Base-by-base conservation (phyloP, 306 rosid genomes). In the Cyamopsis tetragonoloba region DNA sequence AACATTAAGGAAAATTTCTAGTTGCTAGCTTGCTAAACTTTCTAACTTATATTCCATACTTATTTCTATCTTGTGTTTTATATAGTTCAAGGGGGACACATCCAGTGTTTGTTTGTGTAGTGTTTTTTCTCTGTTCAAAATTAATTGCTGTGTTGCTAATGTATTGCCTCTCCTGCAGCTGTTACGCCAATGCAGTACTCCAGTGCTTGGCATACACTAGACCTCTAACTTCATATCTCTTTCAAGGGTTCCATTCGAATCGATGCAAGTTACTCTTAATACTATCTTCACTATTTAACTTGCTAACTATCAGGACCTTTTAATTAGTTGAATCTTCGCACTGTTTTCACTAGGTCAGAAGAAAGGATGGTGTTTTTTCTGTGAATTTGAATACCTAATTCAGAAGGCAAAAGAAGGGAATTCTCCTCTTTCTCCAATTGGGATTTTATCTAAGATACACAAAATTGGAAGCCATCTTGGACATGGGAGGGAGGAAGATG, bases 111-210 rank as follows among this genome's bases (percentile, higher is more conserved):
- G 61, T 67, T 39, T 67, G 30, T 30, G 26, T 35, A 19, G 28
- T 22, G n/a, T 37, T 34, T 55, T 59, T n/a, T 56, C 31, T 31
- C 14, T 26, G 11, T 61, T 15, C 11, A 8, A 22, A 71, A 49
- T 18, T 71, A 37, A 17, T 62, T 4, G 55, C 39, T 39, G 22
- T 70, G 62, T 66, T 74, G 61, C 77, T 82, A 64, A 77, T 72
- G 38, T 30, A 72, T 31, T 58, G 15, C 18, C 41, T 72, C 58
- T 23, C 47, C 42, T 53, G 82, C 96, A 89, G 96, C 76, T 89
- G 96, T 72, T 89, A 89, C 34, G 96, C 96, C 43, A 89, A 89
- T 76, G 92, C 92, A 35, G 96, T 86, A 54, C 96, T 89, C 64
- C 92, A 84, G 70, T 89, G 96, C 81, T 62, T 89, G 82, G 84